phyloP scores from a whole-genome alignment of 2,329 filamentous ascomycete species.

The Diaporthe vexans region DNA sequence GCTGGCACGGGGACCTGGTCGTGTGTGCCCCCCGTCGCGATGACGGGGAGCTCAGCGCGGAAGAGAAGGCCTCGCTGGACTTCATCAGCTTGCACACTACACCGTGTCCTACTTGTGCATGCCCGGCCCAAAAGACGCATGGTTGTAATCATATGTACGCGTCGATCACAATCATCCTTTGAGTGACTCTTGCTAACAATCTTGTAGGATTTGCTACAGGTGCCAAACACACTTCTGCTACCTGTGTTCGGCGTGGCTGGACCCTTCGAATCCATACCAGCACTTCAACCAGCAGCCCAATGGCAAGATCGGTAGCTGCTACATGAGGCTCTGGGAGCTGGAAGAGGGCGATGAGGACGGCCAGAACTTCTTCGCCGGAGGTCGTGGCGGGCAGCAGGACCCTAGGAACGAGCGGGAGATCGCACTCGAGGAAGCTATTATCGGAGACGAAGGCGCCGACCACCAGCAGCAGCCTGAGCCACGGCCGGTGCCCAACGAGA shows the following conservation, averaged over 20 bases:
- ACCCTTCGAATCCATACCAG: slow-evolving; percentile 83
- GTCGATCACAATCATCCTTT: background rate
- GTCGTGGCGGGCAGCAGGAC: slow-evolving; percentile 45
- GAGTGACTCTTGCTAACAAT: slow-evolving; percentile 3
- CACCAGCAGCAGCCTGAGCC: slow-evolving; percentile 25
- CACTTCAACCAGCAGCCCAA: slow-evolving; percentile 82
- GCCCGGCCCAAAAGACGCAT: slow-evolving; percentile 88
- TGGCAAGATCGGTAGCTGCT: slow-evolving; percentile 75
- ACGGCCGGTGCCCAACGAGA: slow-evolving; percentile 43
- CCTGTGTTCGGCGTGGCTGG: slow-evolving; percentile 89
- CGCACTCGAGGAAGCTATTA: slow-evolving; percentile 32
- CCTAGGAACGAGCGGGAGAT: slow-evolving; percentile 46
- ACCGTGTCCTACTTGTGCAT: slow-evolving; percentile 88
- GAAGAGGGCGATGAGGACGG: slow-evolving; percentile 78
- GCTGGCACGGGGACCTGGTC: slow-evolving; percentile 93
- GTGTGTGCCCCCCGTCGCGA: slow-evolving; percentile 77
- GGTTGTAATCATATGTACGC: slow-evolving; percentile 92
- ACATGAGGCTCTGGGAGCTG: slow-evolving; percentile 90
- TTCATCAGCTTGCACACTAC: slow-evolving; percentile 88
- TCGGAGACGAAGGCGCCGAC: slow-evolving; percentile 48
- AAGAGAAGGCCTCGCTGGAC: slow-evolving; percentile 88
- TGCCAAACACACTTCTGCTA: slow-evolving; percentile 97
- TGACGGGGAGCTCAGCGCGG: slow-evolving; percentile 79
- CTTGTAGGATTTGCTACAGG: slow-evolving; percentile 77
- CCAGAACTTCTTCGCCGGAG: slow-evolving; percentile 54